Evolutionary conservation across 2,329 filamentous ascomycete genomes (phyloP), one percentile per base, ranked within the genome.

Genomic region (Thielaviopsis punctulata): DNA sequence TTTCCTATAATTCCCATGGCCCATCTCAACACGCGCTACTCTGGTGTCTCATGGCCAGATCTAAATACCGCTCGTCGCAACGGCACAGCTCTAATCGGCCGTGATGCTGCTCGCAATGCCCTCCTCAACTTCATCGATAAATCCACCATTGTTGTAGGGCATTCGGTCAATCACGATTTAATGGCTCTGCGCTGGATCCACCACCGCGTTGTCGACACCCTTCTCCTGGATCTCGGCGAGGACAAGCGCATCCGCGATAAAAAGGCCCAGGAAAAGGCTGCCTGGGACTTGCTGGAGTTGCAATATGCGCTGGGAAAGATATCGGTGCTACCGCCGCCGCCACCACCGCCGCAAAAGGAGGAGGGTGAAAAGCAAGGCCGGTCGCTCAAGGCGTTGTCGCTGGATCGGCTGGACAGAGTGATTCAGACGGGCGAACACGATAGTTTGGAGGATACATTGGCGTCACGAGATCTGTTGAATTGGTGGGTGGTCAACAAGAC

Each of bases 11-110:
- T 69, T 0, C 58, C 58, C 8, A 71, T 78, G 65, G 50, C 58
- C 4, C 69, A 77, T 57, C 68, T 68, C 58, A 73, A 75, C 58
- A 76, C 71, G 0, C 63, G 60, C 2, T 75, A 61, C 55, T 75
- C 73, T 0, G 75, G 75, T 1, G 67, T 79, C 2, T 68, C 65
- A 0, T 59, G 59, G 24, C 54, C 53, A 2, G 63, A 65, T 19
- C 67, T 77, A 60, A 56, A 65, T 2, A 55, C 61, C 0, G 68
- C 67, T 3, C 60, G 61, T 1, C 60, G 58, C 2, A 56, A 53
- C 4, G 55, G 60, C 0, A 60, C 58, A 1, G 70, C 66, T 43
- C 56, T 76, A 0, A 55, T 64, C 2, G 73, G 73, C 0, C 62
- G 64, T 3, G 62, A 66, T 23, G 64, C 61, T 2, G 72, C 72